Evolutionary conservation across 2,329 filamentous ascomycete genomes (phyloP).

Genomic region (Penicillium concentricum): DNA sequence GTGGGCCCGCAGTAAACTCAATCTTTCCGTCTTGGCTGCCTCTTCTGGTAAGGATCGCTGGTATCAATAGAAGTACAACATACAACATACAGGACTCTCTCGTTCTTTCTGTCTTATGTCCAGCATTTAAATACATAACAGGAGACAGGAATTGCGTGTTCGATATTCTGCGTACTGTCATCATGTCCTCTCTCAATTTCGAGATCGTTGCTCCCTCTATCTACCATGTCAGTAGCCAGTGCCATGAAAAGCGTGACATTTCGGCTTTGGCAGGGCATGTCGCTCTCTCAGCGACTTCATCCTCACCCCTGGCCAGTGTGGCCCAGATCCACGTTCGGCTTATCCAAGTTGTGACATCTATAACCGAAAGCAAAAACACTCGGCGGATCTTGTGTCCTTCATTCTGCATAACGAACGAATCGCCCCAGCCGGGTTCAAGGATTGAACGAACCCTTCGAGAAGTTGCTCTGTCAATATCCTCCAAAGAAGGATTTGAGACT

Average conservation of each 20-base stretch:
- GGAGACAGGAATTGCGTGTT: background rate
- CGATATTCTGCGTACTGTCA: fast-evolving
- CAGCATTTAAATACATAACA: background rate
- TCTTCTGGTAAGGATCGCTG: background rate
- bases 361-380: background rate
- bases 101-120: too few relatives aligned
- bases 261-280: background rate
- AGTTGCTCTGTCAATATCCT: background rate
- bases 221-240: background rate
- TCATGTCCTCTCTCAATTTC: background rate
- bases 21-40: conserved; percentile 1
- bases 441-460: background rate
- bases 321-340: background rate
- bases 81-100: too few relatives aligned
- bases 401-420: background rate
- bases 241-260: background rate
- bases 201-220: background rate
- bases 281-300: background rate
- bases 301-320: background rate
- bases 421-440: background rate
- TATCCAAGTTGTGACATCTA: background rate
- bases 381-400: background rate
- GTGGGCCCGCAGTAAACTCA: background rate
- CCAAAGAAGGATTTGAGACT: background rate
- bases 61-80: background rate